phyloP scores from a whole-genome alignment of 169 alveolate species.

The Cryptosporidium meleagridis region DNA sequence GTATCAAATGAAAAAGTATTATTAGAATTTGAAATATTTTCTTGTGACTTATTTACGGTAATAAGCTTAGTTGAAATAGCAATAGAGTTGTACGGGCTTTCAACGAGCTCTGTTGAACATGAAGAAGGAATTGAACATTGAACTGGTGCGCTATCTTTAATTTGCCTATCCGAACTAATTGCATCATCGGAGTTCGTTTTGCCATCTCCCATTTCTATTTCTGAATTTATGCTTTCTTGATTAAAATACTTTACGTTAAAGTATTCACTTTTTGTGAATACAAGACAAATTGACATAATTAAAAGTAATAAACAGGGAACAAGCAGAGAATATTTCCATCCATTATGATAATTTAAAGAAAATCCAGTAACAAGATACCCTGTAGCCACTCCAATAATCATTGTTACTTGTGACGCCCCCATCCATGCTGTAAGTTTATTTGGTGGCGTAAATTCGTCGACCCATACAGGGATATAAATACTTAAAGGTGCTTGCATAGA shows the following conservation, averaged over 20 bases:
- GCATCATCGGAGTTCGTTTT: background rate
- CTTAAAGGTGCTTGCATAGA: slow-evolving; percentile 75
- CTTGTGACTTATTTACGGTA: background rate
- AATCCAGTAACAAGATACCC: slow-evolving; percentile 71
- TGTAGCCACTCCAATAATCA: slow-evolving; percentile 67
- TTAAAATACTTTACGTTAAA: slow-evolving; percentile 38
- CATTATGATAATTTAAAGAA: slow-evolving; percentile 43
- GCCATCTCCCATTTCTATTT: slow-evolving; percentile 19
- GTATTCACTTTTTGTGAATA: slow-evolving; percentile 58
- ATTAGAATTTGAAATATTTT: background rate
- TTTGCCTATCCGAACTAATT: background rate
- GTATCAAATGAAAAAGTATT: slow-evolving; percentile 22
- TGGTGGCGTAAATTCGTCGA: slow-evolving; percentile 73
- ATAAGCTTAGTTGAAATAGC: slow-evolving; percentile 4
- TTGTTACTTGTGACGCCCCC: slow-evolving; percentile 73
- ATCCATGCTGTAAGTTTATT: slow-evolving; percentile 67
- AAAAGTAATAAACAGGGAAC: slow-evolving; percentile 58
- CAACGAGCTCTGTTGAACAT: slow-evolving; percentile 39
- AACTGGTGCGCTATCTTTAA: background rate
- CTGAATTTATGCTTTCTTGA: background rate
- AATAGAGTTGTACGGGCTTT: slow-evolving; percentile 31
- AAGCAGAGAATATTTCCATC: slow-evolving; percentile 66
- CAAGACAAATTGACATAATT: slow-evolving; percentile 43
- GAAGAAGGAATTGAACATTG: slow-evolving; percentile 44
- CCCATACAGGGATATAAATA: slow-evolving; percentile 71